Base-by-base conservation (phyloP, 2,329 filamentous ascomycete species). In the Aureobasidium sp. region DNA sequence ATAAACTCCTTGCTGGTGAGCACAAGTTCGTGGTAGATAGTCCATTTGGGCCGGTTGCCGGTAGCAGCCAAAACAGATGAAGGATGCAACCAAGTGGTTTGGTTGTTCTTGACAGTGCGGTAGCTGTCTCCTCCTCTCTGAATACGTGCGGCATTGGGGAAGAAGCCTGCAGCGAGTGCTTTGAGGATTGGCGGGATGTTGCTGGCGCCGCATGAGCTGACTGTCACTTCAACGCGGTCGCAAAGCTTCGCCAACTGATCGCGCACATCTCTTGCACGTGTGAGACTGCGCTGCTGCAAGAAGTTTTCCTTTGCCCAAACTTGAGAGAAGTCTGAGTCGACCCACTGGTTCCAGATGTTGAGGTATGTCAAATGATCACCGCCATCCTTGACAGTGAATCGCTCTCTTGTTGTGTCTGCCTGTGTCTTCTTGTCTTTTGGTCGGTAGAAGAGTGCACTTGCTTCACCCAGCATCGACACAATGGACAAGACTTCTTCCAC, bases 391-490 rank as follows among this genome's bases (percentile, higher is more conserved):
- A 93, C 81, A 0, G 91, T 96, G 76, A 97, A 97, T 1, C 93
- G 85, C 39, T 88, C 87, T 15, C 92, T 86, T 0, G 94, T 94
- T 65, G 89, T 90, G 74, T 99, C 93, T 13, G 94, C 94, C 70
- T 97, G 90, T 32, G 97, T 88, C 74, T 96, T 96, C 80, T 97
- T 97, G 77, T 99, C 92, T 72, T 97, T 96, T 24, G 94, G 92
- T 0, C 92, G 84, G 81, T 95, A 96, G 79, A 97, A 99, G 5
- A 99, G 82, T 0, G 92, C 87, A 4, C 88, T 91, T 1, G 90
- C 86, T 76, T 97, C 94, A 64, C 89, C 86, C 0, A 97, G 83
- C 90, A 97, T 96, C 46, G 92, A 86, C n/a, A 97, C 90, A 53
- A 97, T 90, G 0, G 89, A 92, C 17, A 99, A 79, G 0, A 97